Conservation (phyloP, 192 early-diverging fungal species). For the Rhizophagus sp. region DNA sequence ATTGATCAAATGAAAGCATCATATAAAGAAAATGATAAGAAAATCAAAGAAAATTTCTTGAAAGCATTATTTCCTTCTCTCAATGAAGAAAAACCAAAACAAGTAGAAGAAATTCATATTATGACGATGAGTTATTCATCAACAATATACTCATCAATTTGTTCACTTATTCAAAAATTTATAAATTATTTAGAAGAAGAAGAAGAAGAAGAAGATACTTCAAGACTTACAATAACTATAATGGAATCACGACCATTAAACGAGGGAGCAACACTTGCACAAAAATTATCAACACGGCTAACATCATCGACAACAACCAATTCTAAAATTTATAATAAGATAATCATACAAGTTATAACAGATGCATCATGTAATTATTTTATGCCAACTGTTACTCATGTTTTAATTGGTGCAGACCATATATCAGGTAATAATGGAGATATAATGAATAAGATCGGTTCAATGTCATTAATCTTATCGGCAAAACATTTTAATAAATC, state of each 20-base stretch:
- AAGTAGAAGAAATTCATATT: not conserved
- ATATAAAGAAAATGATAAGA: not conserved
- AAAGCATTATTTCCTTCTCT: not conserved
- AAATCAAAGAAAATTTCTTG: slow-evolving; percentile 2
- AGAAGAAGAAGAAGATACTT: not conserved
- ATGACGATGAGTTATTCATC: slow-evolving; percentile 24
- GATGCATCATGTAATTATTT: slow-evolving; percentile 25
- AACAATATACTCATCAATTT: slow-evolving; percentile 9
- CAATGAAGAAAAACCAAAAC: not conserved
- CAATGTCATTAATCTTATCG: slow-evolving; percentile 8
- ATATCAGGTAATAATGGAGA: slow-evolving; percentile 20
- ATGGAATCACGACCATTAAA: slow-evolving; percentile 27
- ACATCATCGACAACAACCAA: too few species aligned
- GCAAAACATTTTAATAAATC: slow-evolving; percentile 9
- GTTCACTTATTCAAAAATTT: slow-evolving; percentile 16
- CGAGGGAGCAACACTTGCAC: slow-evolving; percentile 7
- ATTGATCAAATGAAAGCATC: slow-evolving; percentile 2
- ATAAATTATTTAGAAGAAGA: not conserved
- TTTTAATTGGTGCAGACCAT: slow-evolving; percentile 19
- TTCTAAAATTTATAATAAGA: not conserved
- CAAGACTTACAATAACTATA: not conserved
- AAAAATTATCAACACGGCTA: not conserved
- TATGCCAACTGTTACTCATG: slow-evolving; percentile 23
- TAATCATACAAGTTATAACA: slow-evolving; percentile 13
- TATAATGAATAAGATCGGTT: slow-evolving; percentile 27